Base-by-base conservation (phyloP, 352 stramenopile genomes). In the Globisporangium megalacanthum region DNA sequence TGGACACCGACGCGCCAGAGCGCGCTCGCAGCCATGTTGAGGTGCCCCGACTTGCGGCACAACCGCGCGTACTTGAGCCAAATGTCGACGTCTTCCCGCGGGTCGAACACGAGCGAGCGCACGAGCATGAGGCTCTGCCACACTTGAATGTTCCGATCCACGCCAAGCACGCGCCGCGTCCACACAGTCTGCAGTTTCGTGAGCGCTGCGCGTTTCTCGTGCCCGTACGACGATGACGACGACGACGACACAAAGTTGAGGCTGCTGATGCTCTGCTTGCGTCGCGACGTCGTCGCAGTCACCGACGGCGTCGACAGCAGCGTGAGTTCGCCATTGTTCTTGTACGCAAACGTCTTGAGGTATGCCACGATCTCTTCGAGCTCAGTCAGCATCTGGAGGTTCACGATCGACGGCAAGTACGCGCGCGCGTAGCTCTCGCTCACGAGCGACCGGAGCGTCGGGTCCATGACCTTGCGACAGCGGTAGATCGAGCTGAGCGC, bases 381-480 rank as follows among this genome's bases (percentile, higher is more conserved):
- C 75, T 99, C 97, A 3, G 95, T 94, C 15, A 99, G 83, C 68
- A 96, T 96, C 73, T 99, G 97, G 51, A 99, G 82, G 61, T 95
- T 97, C 20, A 99, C 97, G 65, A 99, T 97, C 42, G 92, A 96
- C 36, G 88, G 90, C 54, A 89, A 73, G 66, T 99, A 99, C 13
- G 96, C 96, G 13, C 98, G 88, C 54, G 84, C 88, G 66, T 99
- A 99, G 50, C 86, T 98, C 66, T 99, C 97, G 56, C 93, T 95
- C 59, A 99, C 94, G 35, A 99, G 80, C 25, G 97, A 97, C 4
- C 95, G 96, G 45, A 99, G 92, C n/a, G 92, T 94, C 54, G 88
- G 90, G 58, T 99, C 96, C 82, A 99, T 97, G 15, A 98, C 83
- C 56, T 93, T 92, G 7, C 97, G 89, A 48, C 95, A 97, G 39